These are phyloP conservation scores for Haplographium delicatum DNA, from an alignment of 495 filamentous ascomycete species.

Conservation along the genomic window DNA sequence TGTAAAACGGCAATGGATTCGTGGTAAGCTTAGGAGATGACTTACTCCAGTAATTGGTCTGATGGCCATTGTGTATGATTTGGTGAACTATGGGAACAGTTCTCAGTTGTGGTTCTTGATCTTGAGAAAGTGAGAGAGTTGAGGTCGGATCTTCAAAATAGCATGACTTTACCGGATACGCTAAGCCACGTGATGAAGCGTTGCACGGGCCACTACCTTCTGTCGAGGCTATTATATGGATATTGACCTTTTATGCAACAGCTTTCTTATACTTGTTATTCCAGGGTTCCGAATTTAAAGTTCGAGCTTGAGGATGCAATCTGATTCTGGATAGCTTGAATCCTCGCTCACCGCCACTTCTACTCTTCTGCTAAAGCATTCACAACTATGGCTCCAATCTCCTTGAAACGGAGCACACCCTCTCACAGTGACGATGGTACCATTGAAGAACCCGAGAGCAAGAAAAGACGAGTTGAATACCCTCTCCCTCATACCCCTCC, in stretches of 20 bases:
- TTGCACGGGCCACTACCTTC: background rate
- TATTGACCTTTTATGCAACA: no score
- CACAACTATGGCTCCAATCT: slow-evolving; percentile 21
- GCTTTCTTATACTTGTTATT: background rate
- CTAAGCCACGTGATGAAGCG: slow-evolving; percentile 9
- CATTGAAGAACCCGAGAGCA: slow-evolving; percentile 12
- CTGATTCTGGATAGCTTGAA: no score
- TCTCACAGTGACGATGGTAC: slow-evolving; percentile 16
- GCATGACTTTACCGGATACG: slow-evolving; percentile 1
- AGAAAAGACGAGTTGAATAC: slow-evolving; percentile 13
- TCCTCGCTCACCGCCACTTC: background rate
- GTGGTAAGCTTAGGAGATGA: no score
- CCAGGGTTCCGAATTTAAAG: no score
- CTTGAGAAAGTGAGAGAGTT: background rate
- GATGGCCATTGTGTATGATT: slow-evolving; percentile 34
- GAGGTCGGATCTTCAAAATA: slow-evolving; percentile 15
- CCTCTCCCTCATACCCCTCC: slow-evolving; percentile 14
- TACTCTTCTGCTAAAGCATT: background rate
- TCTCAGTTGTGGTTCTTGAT: slow-evolving; percentile 26
- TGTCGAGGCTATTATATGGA: no score
- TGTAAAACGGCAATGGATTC: background rate
- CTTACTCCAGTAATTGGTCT: slow-evolving; percentile 54
- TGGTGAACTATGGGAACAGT: slow-evolving; percentile 9
- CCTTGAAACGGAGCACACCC: slow-evolving; percentile 19
- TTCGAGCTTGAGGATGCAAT: background rate